Evolutionary conservation across 164 flowering plant species (phyloP).

Genomic region (Protea cynaroides): DNA sequence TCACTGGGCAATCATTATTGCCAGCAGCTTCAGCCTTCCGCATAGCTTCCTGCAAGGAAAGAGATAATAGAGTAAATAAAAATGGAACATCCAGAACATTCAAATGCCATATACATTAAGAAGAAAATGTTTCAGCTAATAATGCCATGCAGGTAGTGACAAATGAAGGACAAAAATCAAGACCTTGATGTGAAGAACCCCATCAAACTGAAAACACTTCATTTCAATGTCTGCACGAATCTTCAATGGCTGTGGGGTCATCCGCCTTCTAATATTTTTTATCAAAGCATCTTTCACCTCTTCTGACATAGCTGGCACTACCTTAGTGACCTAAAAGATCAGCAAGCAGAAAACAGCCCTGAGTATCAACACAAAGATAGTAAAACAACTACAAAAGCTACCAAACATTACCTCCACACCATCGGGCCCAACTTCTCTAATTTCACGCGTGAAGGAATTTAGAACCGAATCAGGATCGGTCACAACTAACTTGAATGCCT

Average conservation of each 20-base stretch:
- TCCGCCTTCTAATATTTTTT: slow-evolving; percentile 83
- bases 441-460: slow-evolving; percentile 71
- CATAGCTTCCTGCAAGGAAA: slow-evolving; percentile 78
- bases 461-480: slow-evolving; percentile 82
- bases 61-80: slow-evolving; percentile 1
- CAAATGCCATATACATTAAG: neutral
- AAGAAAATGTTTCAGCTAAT: neutral
- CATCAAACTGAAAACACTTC: slow-evolving; percentile 96
- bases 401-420: slow-evolving; percentile 72
- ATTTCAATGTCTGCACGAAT: slow-evolving; percentile 93
- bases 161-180: slow-evolving; percentile 3
- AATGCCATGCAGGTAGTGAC: neutral
- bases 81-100: neutral
- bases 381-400: neutral
- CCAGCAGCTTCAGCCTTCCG: slow-evolving; percentile 95
- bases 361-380: slow-evolving; percentile 8
- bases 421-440: slow-evolving; percentile 86
- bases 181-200: slow-evolving; percentile 97
- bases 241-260: slow-evolving; percentile 95
- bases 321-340: slow-evolving; percentile 61
- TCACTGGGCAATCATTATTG: slow-evolving; percentile 86
- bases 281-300: slow-evolving; percentile 82
- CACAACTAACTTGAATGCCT: slow-evolving; percentile 88
- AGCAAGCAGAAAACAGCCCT: neutral
- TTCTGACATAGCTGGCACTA: slow-evolving; percentile 78